These are phyloP conservation scores for Echria macrotheca DNA, from an alignment of 495 filamentous ascomycete genomes.

Conservation along the genomic window DNA sequence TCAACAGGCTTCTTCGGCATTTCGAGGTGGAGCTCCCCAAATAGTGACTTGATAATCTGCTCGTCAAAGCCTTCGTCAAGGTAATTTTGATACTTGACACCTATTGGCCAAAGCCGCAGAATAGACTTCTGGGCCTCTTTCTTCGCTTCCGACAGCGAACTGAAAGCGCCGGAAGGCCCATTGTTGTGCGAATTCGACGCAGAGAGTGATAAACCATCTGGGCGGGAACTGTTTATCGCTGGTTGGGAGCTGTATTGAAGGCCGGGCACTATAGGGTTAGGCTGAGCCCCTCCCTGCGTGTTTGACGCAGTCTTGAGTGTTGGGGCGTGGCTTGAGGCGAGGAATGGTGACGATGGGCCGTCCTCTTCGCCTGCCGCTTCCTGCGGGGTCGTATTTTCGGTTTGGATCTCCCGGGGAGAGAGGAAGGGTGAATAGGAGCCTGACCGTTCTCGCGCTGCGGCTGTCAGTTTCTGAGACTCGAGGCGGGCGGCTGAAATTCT, in stretches of 20 bases:
- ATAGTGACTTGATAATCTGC: slow-evolving; percentile 55
- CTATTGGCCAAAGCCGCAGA: slow-evolving; percentile 55
- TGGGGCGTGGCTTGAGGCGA: not conserved
- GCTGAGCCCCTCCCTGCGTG: not conserved
- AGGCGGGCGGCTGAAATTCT: too few species aligned
- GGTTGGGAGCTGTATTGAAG: not conserved
- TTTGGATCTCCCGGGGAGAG: slow-evolving; percentile 40
- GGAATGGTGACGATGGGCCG: not conserved
- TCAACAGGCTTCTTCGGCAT: slow-evolving; percentile 25
- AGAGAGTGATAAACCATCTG: not conserved
- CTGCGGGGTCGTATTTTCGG: slow-evolving; percentile 17
- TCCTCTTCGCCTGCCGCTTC: not conserved
- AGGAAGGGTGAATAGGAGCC: slow-evolving; percentile 51
- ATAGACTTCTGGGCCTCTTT: slow-evolving; percentile 67
- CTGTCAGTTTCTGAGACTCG: slow-evolving; percentile 12
- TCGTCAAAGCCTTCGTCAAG: slow-evolving; percentile 68
- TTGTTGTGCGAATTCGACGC: not conserved
- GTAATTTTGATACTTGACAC: slow-evolving; percentile 62
- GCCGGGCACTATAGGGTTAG: not conserved
- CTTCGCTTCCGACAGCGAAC: slow-evolving; percentile 46
- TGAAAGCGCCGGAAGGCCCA: too few species aligned
- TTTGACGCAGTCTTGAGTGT: not conserved
- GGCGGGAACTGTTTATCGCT: not conserved
- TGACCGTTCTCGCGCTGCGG: slow-evolving; percentile 35
- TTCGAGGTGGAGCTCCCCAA: slow-evolving; percentile 58